Percentiles rank a stretch among this genome's conserved stretches.
These are phyloP conservation scores for Penicillium vulpinum DNA, from an alignment of 2,329 filamentous ascomycete species.

Conservation along the genomic window DNA sequence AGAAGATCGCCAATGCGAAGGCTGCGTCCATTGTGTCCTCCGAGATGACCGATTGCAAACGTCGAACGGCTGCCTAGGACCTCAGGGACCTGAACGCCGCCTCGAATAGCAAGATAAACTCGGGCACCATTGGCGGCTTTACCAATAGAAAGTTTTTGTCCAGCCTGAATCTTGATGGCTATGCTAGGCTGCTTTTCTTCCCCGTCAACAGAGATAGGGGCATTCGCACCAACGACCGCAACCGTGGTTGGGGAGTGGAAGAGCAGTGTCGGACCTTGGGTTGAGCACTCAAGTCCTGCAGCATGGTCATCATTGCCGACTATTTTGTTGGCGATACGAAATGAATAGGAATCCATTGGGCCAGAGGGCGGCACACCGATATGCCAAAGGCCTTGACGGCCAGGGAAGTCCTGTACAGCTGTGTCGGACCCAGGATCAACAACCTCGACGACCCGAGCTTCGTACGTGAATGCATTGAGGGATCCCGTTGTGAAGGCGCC, in stretches of 20 bases:
- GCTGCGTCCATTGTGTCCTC: not conserved
- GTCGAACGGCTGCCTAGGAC: not conserved
- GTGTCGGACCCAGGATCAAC: no score
- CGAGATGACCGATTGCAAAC: not conserved
- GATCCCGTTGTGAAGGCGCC: no score
- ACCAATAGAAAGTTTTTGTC: not conserved
- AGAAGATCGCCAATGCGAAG: not conserved
- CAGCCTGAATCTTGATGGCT: not conserved
- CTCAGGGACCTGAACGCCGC: not conserved
- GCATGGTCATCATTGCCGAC: not conserved
- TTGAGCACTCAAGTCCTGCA: not conserved
- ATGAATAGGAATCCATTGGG: not conserved
- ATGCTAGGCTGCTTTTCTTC: not conserved
- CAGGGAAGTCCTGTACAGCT: no score
- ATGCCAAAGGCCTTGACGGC: not conserved
- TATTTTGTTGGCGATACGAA: not conserved
- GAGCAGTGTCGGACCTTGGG: not conserved
- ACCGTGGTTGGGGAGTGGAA: not conserved
- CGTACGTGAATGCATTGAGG: no score
- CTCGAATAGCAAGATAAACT: not conserved
- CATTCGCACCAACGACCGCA: not conserved
- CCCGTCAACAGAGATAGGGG: not conserved
- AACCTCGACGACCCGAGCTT: no score
- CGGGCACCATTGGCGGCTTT: not conserved
- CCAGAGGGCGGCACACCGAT: not conserved